phyloP scores from a whole-genome alignment of 257 asterid species.

The Hygrophila difformis region DNA sequence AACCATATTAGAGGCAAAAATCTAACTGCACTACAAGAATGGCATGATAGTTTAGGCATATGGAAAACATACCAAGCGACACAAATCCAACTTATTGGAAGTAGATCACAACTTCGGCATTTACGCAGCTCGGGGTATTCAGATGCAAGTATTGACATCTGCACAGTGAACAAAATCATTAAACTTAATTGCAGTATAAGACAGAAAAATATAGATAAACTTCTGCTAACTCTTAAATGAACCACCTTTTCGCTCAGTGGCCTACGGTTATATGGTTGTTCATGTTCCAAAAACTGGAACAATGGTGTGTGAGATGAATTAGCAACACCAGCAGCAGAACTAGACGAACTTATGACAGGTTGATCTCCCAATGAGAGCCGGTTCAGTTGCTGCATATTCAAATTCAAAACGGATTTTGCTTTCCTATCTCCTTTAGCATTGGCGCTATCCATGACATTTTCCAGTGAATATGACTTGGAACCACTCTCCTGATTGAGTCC shows the following conservation, averaged over 20 bases:
- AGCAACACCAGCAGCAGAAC: constrained; percentile 27
- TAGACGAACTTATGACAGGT: constrained; percentile 23
- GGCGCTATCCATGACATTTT: constrained; percentile 33
- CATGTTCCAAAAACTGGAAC: constrained; percentile 60
- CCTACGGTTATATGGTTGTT: constrained; percentile 53
- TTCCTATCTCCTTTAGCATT: constrained; percentile 29
- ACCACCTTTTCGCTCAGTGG: constrained; percentile 63
- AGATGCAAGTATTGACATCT: constrained; percentile 53
- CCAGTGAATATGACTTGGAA: constrained; percentile 29
- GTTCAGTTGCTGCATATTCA: constrained; percentile 21
- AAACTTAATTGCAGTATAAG: too few species aligned
- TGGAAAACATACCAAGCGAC: constrained; percentile 67
- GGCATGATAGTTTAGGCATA: not conserved
- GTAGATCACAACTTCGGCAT: constrained; percentile 70
- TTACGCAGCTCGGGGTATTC: constrained; percentile 52
- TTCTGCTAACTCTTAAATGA: too few species aligned
- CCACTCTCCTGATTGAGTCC: constrained; percentile 28
- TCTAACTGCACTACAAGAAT: constrained; percentile 13
- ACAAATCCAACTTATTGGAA: constrained; percentile 78
- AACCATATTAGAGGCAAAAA: constrained; percentile 8
- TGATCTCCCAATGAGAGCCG: constrained; percentile 26
- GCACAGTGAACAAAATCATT: constrained; percentile 11
- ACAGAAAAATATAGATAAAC: too few species aligned
- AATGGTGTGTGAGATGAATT: constrained; percentile 30
- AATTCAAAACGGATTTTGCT: constrained; percentile 21